Base-by-base conservation (phyloP, 106 monocot species). In the Dendrobium chrysotoxum region DNA sequence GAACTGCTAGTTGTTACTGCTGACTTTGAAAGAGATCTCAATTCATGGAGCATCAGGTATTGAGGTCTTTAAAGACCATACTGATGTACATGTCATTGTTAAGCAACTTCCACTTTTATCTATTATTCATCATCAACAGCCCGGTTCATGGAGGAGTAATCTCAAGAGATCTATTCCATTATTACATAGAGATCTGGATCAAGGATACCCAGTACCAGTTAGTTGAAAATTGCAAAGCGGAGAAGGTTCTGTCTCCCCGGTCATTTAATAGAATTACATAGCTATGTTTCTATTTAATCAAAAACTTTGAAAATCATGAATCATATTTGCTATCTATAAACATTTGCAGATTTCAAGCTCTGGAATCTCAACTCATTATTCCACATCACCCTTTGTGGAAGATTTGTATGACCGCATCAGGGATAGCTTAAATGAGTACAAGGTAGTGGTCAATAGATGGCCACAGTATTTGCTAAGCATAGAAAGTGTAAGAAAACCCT, bases 21-120 rank as follows among this genome's bases (percentile, higher is more conserved):
- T 39, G 95, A 95, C 79, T 99, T 99, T 89, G 98, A 99, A 83
- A 91, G 94, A 81, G 76, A 93, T 82, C 92, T 99, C 75, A 88
- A 87, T n/a, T 89, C 89, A 45, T 99, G 98, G 98, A 85, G 87
- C 77, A 91, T 99, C 76, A 89, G 88, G 98, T 91, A 75, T 80
- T 35, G 35, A 35, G 1, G 28, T 79, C 18, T 64, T 64, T 79
- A 20, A 64, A 13, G 12, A 28, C 6, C 5, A n/a, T 7, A 67
- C 67, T 25, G 28, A 7, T 26, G 25, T 28, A 28, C 28, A 67
- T 67, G n/a, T 26, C 16, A 17, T 13, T 71, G 28, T 28, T 71
- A 38, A 38, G 35, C 31, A 35, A 45, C 42, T 76, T 26, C 35
- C n/a, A 44, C 4, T 76, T 46, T 74, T 42, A 18, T 46, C 42